Base-by-base conservation (phyloP, 164 flowering plant genomes). In the Aristolochia contorta region DNA sequence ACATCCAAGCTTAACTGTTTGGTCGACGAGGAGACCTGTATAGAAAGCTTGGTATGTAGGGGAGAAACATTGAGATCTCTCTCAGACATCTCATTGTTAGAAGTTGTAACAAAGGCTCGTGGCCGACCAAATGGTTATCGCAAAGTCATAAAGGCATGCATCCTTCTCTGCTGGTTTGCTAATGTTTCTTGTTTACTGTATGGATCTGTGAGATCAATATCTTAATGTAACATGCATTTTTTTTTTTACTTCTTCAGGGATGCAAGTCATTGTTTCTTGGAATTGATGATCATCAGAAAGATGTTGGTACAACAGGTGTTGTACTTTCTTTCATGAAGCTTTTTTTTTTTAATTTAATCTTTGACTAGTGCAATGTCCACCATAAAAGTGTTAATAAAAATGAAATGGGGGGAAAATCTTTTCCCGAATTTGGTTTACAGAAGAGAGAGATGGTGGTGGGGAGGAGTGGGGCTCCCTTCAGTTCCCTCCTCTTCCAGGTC, bases 91-190 rank as follows among this genome's bases (percentile, higher is more conserved):
- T 86, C 96, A 24, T 69, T 90, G 74, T 63, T 90, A 62, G 96
- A 93, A 65, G 73, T 93, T 58, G 65, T 78, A 56, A 84, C 97
- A 43, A 90, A 80, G 78, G 78, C 87, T 65, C 73, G 74, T 61
- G 97, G 97, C 63, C 82, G 70, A 74, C 91, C 99, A 57, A 86
- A 84, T 83, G 99, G 93, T 66, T 93, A 85, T 65, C 89, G 86
- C 41, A 93, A 93, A 78, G 80, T 90, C 70, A 73, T 93, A 55
- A 88, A 93, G 96, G 99, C 72, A 73, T 18, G 69, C 33, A 16
- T 65, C 62, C 61, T 54, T 41, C 47, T 37, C 27, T 60, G 19
- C 52, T 23, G 62, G 4, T 30, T 54, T 16, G 16, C 4, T 61
- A 48, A 16, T 32, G 10, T 47, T 33, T 54, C 30, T 57, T 54